Percentiles rank a stretch among this genome's conserved stretches.
Conservation (phyloP, 2,329 filamentous ascomycete species). For the Penicillium sp. region DNA sequence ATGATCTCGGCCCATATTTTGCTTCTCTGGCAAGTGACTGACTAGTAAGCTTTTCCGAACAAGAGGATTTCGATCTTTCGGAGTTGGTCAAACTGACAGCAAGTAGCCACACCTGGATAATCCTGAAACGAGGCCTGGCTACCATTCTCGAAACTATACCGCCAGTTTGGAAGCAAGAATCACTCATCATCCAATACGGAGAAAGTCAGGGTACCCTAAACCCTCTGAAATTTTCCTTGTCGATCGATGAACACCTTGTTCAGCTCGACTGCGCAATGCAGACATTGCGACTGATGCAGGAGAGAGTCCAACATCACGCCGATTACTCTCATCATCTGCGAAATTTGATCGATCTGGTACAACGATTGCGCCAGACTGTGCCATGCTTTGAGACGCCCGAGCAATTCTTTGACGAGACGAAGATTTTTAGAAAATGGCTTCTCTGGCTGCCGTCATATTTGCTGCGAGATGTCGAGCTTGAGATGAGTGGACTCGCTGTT, state of each 20-base stretch:
- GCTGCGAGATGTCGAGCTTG: conserved; percentile 68
- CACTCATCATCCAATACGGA: conserved; percentile 49
- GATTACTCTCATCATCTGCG: conserved; percentile 64
- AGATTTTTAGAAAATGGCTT: conserved; percentile 82
- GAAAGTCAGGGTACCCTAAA: conserved; percentile 37
- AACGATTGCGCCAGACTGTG: conserved; percentile 64
- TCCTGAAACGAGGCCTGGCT: conserved; percentile 83
- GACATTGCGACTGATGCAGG: conserved; percentile 53
- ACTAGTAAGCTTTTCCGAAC: conserved; percentile 63
- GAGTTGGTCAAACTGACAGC: conserved; percentile 29
- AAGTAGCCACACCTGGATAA: conserved; percentile 80
- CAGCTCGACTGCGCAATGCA: conserved; percentile 61
- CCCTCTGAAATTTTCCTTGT: conserved; percentile 29
- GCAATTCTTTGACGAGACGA: conserved; percentile 84
- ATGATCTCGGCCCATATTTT: conserved; percentile 86
- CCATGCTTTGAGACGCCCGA: conserved; percentile 61
- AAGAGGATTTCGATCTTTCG: conserved; percentile 12
- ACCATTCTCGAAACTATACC: conserved; percentile 91
- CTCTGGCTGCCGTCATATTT: conserved; percentile 91
- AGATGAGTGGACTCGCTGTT: conserved; percentile 71
- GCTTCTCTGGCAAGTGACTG: conserved; percentile 90
- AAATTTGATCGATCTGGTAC: conserved; percentile 66
- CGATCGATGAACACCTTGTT: conserved; percentile 60
- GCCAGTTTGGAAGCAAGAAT: conserved; percentile 76
- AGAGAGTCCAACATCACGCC: conserved; percentile 61